Evolutionary conservation across 176 grass and related monocot genomes (phyloP).

Genomic region (Microstegium vimineum): DNA sequence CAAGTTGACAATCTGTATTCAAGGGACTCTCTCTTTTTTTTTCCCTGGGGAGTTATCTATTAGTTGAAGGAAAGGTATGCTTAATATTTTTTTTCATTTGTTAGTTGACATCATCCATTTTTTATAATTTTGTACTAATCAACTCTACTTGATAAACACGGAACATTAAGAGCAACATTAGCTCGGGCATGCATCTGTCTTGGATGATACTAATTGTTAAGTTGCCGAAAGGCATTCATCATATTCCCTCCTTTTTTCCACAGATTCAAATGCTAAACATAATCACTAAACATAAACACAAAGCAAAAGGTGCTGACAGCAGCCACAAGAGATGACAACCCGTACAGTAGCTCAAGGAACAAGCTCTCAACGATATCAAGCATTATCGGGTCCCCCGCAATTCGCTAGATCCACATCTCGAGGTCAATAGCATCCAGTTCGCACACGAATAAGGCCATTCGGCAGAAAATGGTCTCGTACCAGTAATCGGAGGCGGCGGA

Average conservation of each 20-base stretch:
- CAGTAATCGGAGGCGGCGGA: slow-evolving; percentile 78
- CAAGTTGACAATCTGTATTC: no score
- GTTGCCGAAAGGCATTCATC: not conserved
- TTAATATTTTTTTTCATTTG: not conserved
- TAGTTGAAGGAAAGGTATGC: not conserved
- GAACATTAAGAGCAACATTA: not conserved
- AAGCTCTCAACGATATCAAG: not conserved
- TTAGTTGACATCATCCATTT: not conserved
- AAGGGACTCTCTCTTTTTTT: no score
- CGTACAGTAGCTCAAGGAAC: not conserved
- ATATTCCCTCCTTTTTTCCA: not conserved
- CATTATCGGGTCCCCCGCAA: not conserved
- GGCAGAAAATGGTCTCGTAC: slow-evolving; percentile 19
- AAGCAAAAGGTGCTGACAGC: not conserved
- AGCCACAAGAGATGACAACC: not conserved
- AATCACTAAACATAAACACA: not conserved
- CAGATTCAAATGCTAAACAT: not conserved
- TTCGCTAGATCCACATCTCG: slow-evolving; percentile 16
- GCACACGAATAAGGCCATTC: not conserved
- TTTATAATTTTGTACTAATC: not conserved
- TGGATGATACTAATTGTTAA: not conserved
- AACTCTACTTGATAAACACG: not conserved
- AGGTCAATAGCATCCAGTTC: not conserved
- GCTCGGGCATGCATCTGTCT: not conserved
- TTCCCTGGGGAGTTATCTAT: no score